A percentile compares a stretch with the other conserved stretches of the same genome.
These are phyloP conservation scores for Curvularia eragrostidis DNA, from an alignment of 2,329 filamentous ascomycete species.

Conservation along the genomic window DNA sequence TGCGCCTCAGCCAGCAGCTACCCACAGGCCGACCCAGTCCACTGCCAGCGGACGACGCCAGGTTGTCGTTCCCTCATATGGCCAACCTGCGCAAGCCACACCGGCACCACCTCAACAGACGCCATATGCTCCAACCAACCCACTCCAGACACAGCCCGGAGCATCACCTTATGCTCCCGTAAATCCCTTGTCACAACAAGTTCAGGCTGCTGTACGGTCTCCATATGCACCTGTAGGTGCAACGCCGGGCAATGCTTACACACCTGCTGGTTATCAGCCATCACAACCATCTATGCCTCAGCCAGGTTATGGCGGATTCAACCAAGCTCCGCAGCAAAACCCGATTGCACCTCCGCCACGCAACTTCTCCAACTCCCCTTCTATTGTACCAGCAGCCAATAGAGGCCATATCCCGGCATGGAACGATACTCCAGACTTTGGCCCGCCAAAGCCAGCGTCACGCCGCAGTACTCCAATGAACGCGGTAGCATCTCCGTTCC, in stretches of 20 bases:
- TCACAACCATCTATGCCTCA: constrained; percentile 46
- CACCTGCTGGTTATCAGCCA: constrained; percentile 62
- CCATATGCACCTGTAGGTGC: constrained; percentile 20
- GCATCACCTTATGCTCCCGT: constrained; percentile 33
- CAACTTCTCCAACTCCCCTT: constrained; percentile 70
- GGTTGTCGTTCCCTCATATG: constrained; percentile 48
- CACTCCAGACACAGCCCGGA: constrained; percentile 37
- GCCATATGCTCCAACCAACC: constrained; percentile 35
- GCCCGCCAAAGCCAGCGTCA: constrained; percentile 69
- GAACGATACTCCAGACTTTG: constrained; percentile 92
- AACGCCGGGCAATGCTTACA: constrained; percentile 50
- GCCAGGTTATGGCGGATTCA: constrained; percentile 55
- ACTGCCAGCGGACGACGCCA: constrained; percentile 42
- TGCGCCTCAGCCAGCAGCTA: constrained; percentile 51
- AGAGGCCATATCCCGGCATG: constrained; percentile 78
- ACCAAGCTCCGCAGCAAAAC: constrained; percentile 53
- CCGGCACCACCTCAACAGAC: constrained; percentile 29
- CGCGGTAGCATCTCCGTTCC: constrained; percentile 77
- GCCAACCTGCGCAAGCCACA: constrained; percentile 24
- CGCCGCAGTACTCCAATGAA: constrained; percentile 77
- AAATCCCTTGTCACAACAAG: constrained; percentile 40
- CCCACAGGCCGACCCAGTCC: constrained; percentile 51
- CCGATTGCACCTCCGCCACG: constrained; percentile 67
- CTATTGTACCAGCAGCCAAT: constrained; percentile 68
- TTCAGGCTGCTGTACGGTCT: constrained; percentile 33